Conservation (phyloP, 768 basidiomycete genomes). For the Harrya chromipes region DNA sequence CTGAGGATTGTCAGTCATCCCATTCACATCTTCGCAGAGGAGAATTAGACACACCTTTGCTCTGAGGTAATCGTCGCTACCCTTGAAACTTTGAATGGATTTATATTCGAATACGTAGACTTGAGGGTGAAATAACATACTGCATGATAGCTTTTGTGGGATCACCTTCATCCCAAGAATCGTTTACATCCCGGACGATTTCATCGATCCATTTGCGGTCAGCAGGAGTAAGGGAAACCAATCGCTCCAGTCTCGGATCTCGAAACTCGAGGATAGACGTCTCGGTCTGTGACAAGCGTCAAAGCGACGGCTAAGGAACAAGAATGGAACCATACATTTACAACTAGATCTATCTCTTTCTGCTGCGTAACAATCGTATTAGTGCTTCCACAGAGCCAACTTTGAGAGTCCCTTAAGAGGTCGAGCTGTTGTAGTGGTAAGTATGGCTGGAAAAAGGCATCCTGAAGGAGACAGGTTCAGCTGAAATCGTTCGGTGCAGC, state of each 20-base stretch:
- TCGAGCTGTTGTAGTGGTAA: slow-evolving; percentile 94
- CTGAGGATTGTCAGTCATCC: slow-evolving; percentile 18
- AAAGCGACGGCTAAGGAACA: not conserved
- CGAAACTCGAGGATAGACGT: slow-evolving; percentile 83
- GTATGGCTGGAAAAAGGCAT: slow-evolving; percentile 97
- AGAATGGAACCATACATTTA: slow-evolving; percentile 55
- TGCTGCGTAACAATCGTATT: slow-evolving; percentile 95
- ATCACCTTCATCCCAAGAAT: slow-evolving; percentile 69
- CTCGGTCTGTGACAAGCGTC: slow-evolving; percentile 61
- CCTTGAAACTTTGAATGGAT: slow-evolving; percentile 68
- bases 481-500: not conserved
- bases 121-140: slow-evolving; percentile 40
- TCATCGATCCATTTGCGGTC: slow-evolving; percentile 99
- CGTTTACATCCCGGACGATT: slow-evolving; percentile 81
- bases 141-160: slow-evolving; percentile 59
- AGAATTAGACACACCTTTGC: slow-evolving; percentile 54
- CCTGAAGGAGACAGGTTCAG: slow-evolving; percentile 39
- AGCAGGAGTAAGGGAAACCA: slow-evolving; percentile 80
- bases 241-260: slow-evolving; percentile 74
- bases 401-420: slow-evolving; percentile 70
- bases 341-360: slow-evolving; percentile 84
- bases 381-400: slow-evolving; percentile 93
- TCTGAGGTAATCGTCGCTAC: slow-evolving; percentile 93
- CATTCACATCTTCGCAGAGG: not conserved
- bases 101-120: not conserved